phyloP scores from a whole-genome alignment of 139 green algal genomes.

The Volvox reticuliferus region DNA sequence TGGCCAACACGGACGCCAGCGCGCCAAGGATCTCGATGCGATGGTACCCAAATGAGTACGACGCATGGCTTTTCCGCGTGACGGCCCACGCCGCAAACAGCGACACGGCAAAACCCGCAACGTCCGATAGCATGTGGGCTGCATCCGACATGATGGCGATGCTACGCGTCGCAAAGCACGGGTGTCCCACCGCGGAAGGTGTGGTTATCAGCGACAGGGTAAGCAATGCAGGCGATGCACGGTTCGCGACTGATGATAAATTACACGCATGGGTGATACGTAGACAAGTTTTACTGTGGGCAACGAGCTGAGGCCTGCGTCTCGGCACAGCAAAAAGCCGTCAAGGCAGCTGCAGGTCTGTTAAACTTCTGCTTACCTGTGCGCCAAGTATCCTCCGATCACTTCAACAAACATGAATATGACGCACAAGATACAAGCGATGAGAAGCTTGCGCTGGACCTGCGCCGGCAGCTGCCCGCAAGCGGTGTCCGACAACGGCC shows the following conservation, averaged over 20 bases:
- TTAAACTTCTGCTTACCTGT: conserved; percentile 55
- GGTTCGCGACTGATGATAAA: too few species aligned
- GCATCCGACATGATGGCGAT: conserved; percentile 96
- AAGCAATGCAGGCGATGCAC: too few species aligned
- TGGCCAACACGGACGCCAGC: conserved; percentile 86
- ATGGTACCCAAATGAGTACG: conserved; percentile 92
- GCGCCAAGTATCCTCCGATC: conserved; percentile 66
- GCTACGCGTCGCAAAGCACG: conserved; percentile 56
- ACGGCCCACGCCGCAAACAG: conserved; percentile 77
- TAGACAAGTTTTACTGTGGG: not conserved
- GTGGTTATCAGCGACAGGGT: too few species aligned
- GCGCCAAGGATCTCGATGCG: conserved; percentile 93
- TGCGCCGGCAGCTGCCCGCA: conserved; percentile 9
- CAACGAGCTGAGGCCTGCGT: too few species aligned
- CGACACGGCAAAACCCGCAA: conserved; percentile 87
- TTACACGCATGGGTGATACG: not conserved
- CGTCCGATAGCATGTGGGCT: conserved; percentile 95
- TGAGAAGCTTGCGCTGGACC: conserved; percentile 68
- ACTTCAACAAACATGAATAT: conserved; percentile 74
- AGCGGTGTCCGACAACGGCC: not conserved
- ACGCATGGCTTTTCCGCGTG: conserved; percentile 49
- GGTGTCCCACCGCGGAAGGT: too few species aligned
- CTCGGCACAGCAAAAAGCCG: too few species aligned
- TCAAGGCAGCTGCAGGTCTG: too few species aligned
- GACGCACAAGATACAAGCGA: conserved; percentile 63